phyloP scores from a whole-genome alignment of 495 filamentous ascomycete species.

The Aspergillus mulundensis region DNA sequence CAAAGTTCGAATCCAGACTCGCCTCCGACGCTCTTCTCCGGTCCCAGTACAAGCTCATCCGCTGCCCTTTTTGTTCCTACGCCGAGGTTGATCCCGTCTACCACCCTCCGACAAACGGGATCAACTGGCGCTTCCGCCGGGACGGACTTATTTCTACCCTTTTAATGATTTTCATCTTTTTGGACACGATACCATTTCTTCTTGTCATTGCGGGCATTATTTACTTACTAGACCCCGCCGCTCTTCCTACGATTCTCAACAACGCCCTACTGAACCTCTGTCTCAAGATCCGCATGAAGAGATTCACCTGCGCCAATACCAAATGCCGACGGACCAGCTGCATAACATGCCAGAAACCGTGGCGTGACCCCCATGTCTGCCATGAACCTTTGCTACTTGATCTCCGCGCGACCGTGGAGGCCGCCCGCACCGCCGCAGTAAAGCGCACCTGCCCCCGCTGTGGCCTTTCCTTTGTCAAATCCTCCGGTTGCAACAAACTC shows the following conservation, averaged over 20 bases:
- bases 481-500: conserved; percentile 90
- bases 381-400: conserved; percentile 61
- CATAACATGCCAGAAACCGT: conserved; percentile 63
- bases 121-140: conserved; percentile 49
- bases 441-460: conserved; percentile 94
- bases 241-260: conserved; percentile 38
- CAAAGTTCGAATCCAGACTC: conserved; percentile 70
- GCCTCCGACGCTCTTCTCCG: conserved; percentile 68
- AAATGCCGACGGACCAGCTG: conserved; percentile 68
- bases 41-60: conserved; percentile 68
- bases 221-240: conserved; percentile 35
- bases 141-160: conserved; percentile 39
- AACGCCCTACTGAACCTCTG: conserved; percentile 59
- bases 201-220: conserved; percentile 46
- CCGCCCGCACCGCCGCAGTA: conserved; percentile 85
- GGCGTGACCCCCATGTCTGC: conserved; percentile 66
- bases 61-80: conserved; percentile 88
- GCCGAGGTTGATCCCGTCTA: conserved; percentile 82
- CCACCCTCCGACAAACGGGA: conserved; percentile 45
- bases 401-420: conserved; percentile 81
- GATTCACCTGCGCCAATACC: conserved; percentile 68
- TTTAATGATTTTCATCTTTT: conserved; percentile 33
- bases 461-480: conserved; percentile 86
- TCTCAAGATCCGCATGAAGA: conserved; percentile 60
- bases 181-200: conserved; percentile 51